Percentiles rank a stretch among this genome's conserved stretches.
Evolutionary conservation across 2,329 filamentous ascomycete species (phyloP).

Genomic region (Didymella keratinophila): DNA sequence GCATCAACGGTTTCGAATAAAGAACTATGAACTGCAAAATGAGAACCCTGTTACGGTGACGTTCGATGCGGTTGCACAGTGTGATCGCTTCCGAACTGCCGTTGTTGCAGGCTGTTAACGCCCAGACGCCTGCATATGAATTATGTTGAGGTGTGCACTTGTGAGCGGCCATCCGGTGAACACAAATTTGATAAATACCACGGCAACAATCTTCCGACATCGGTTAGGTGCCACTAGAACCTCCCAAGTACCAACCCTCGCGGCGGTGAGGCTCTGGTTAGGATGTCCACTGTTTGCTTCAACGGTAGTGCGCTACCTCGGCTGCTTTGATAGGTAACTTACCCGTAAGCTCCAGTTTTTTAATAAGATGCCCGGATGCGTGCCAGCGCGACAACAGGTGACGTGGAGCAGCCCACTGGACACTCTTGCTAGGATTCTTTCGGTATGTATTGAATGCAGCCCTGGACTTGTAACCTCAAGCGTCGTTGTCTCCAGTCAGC

Average conservation of each 20-base stretch:
- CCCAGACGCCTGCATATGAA: slow-evolving; percentile 13
- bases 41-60: neutral
- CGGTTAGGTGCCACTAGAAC: slow-evolving; percentile 2
- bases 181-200: slow-evolving; percentile 13
- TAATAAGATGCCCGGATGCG: slow-evolving; percentile 15
- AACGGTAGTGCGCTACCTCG: slow-evolving; percentile 19
- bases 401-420: slow-evolving; percentile 20
- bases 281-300: slow-evolving; percentile 19
- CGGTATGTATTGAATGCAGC: slow-evolving; percentile 21
- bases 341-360: slow-evolving; percentile 15
- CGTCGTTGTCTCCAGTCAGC: slow-evolving; percentile 13
- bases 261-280: slow-evolving; percentile 23
- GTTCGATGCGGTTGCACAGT: neutral
- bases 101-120: neutral
- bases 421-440: slow-evolving; percentile 15
- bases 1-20: slow-evolving; percentile 19
- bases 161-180: slow-evolving; percentile 16
- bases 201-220: slow-evolving; percentile 18
- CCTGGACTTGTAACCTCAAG: slow-evolving; percentile 4
- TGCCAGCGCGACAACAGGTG: slow-evolving; percentile 13
- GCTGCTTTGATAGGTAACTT: slow-evolving; percentile 21
- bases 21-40: neutral
- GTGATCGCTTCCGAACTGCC: neutral
- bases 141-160: slow-evolving; percentile 19
- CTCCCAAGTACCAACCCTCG: slow-evolving; percentile 3